Evolutionary conservation across 345 rosid species (phyloP).

Genomic region (Reutealis trisperma): DNA sequence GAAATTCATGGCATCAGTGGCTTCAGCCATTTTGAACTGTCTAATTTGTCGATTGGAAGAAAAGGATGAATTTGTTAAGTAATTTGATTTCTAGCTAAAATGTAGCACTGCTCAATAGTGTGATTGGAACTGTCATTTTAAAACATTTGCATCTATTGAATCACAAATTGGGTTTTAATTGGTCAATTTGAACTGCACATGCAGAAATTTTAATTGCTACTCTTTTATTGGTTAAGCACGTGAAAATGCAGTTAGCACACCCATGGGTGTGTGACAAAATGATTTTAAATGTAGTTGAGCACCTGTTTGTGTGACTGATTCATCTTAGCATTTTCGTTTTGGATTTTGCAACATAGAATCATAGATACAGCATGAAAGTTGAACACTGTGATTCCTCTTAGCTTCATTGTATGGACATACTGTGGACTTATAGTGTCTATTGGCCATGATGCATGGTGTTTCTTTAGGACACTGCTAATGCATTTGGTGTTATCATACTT

Average conservation of each 20-base stretch:
- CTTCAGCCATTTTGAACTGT: background rate
- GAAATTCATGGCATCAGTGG: background rate
- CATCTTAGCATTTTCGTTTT: background rate
- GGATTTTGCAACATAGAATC: background rate
- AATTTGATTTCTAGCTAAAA: background rate
- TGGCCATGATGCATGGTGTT: background rate
- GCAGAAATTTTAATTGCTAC: background rate
- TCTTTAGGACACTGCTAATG: background rate
- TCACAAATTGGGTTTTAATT: background rate
- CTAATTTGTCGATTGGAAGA: background rate
- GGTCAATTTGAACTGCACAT: background rate
- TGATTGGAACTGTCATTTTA: background rate
- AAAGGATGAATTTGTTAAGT: background rate
- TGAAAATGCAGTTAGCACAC: background rate
- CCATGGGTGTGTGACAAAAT: background rate
- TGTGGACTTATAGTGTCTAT: background rate
- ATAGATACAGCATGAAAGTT: background rate
- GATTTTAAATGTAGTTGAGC: too few relatives aligned
- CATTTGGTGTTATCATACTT: background rate
- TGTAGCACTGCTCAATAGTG: background rate
- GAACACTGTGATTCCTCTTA: background rate
- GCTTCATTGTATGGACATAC: background rate
- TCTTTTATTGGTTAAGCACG: too few relatives aligned
- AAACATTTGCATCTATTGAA: background rate
- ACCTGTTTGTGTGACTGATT: background rate